phyloP scores from a whole-genome alignment of 805 yeast species.

The Candida parachauliodes region DNA sequence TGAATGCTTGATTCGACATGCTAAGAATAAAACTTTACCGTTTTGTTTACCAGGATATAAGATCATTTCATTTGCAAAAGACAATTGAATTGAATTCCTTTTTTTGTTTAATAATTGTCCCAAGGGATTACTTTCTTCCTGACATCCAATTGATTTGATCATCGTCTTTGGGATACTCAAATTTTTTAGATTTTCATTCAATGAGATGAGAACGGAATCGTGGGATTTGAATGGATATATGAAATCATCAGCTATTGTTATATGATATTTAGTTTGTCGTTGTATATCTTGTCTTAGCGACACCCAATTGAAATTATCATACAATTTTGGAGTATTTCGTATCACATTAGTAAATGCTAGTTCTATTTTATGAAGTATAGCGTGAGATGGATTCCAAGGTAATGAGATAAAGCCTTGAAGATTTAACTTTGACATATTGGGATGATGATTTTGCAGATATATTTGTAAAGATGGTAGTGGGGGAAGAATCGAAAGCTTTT shows the following conservation, averaged over 20 bases:
- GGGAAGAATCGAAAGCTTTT: neutral
- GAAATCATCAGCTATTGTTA: slow-evolving; percentile 2
- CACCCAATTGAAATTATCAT: slow-evolving; percentile 3
- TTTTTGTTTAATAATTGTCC: slow-evolving; percentile 2
- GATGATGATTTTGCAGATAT: slow-evolving; percentile 7
- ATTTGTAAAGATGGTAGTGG: slow-evolving; percentile 5
- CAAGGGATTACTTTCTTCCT: neutral
- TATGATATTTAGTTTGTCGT: slow-evolving; percentile 6
- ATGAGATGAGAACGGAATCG: neutral
- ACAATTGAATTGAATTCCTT: neutral
- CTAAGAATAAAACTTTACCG: slow-evolving; percentile 1
- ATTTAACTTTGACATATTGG: neutral
- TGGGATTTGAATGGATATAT: neutral
- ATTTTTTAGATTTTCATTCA: neutral
- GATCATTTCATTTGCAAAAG: neutral
- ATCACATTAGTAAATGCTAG: neutral
- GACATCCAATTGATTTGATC: neutral
- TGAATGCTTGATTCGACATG: neutral
- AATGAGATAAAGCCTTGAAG: neutral
- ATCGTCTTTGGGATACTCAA: neutral
- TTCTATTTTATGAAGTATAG: slow-evolving; percentile 1
- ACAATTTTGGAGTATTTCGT: slow-evolving; percentile 1
- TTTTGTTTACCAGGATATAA: slow-evolving; percentile 5
- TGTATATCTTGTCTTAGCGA: slow-evolving; percentile 1
- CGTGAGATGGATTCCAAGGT: slow-evolving; percentile 7